Evolutionary conservation across 306 rosid species (phyloP).

Genomic region (Cicer yamashitae): DNA sequence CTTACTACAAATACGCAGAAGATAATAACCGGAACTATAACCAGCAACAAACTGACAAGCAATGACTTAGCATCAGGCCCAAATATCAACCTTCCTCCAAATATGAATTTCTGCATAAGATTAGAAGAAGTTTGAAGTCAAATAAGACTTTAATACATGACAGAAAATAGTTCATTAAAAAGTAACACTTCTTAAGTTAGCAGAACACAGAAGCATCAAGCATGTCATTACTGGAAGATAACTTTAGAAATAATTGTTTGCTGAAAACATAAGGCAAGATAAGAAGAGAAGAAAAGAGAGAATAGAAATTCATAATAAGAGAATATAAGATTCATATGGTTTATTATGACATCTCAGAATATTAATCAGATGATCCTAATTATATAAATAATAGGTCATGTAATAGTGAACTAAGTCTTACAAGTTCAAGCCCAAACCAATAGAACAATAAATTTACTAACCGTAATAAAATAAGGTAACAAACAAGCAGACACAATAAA

Average conservation of each 20-base stretch:
- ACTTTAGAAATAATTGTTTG: neutral
- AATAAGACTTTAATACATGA: constrained; percentile 26
- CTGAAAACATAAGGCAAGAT: neutral
- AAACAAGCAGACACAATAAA: constrained; percentile 5
- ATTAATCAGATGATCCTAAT: neutral
- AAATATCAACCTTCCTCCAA: constrained; percentile 86
- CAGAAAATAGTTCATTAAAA: constrained; percentile 12
- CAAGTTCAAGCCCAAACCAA: neutral
- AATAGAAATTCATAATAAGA: neutral
- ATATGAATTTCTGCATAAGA: constrained; percentile 80
- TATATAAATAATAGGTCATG: constrained; percentile 15
- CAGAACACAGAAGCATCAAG: constrained; percentile 1
- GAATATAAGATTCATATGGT: neutral
- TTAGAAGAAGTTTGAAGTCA: constrained; percentile 41
- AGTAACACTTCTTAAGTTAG: neutral
- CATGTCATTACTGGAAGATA: constrained; percentile 17
- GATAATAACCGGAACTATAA: constrained; percentile 70
- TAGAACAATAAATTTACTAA: neutral
- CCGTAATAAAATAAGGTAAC: neutral
- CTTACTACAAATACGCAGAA: constrained; percentile 85
- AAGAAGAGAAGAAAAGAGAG: neutral
- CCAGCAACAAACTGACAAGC: constrained; percentile 75
- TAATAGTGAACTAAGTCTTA: neutral
- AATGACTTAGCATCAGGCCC: constrained; percentile 94
- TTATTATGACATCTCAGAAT: constrained; percentile 7